Evolutionary conservation across 371 early-diverging fungal genomes (phyloP).

Genomic region (Cokeromyces recurvatus): DNA sequence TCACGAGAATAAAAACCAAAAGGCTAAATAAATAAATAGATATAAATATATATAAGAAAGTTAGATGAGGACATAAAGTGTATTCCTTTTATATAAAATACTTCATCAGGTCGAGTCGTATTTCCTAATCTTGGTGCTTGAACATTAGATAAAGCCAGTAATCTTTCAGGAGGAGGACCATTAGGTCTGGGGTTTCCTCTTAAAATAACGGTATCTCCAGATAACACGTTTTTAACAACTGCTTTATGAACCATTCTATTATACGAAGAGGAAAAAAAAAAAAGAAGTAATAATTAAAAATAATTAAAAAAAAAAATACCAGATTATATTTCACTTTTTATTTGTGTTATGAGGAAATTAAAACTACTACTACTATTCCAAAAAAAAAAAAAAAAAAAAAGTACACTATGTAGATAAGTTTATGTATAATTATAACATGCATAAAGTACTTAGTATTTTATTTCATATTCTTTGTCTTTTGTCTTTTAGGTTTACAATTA

Average conservation of each 20-base stretch:
- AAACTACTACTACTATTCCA: too few species aligned
- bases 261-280: too few species aligned
- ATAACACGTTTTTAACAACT: conserved; percentile 81
- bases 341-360: too few species aligned
- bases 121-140: conserved; percentile 84
- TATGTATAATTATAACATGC: too few species aligned
- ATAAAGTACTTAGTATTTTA: too few species aligned
- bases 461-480: too few species aligned
- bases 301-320: too few species aligned
- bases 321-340: too few species aligned
- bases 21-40: conserved; percentile 43
- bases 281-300: too few species aligned
- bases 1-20: conserved; percentile 89
- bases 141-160: conserved; percentile 79
- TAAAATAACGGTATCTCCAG: conserved; percentile 89
- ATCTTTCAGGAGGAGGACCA: conserved; percentile 83
- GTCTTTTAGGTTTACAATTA: too few species aligned
- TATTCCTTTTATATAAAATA: conserved; percentile 15
- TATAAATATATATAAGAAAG: background rate
- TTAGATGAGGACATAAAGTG: background rate
- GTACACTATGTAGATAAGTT: too few species aligned
- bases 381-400: too few species aligned
- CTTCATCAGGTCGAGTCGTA: conserved; percentile 80
- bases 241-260: conserved; percentile 52
- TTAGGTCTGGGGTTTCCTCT: conserved; percentile 72